Evolutionary conservation across 2,329 filamentous ascomycete species (phyloP).

Genomic region (Gaeumannomyces sp.): DNA sequence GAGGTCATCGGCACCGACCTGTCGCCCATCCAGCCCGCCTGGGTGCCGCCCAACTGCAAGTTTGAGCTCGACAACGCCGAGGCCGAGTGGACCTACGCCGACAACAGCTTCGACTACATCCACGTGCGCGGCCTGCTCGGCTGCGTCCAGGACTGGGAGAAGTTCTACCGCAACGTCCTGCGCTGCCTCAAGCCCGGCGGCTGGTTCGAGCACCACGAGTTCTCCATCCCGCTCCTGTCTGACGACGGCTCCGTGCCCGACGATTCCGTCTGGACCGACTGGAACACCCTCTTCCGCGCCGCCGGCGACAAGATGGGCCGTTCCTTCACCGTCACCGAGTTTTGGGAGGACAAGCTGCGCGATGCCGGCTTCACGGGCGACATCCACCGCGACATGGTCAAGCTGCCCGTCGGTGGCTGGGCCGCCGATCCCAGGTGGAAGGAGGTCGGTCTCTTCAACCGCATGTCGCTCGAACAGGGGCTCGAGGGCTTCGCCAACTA

Average conservation of each 20-base stretch:
- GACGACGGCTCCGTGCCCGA: conserved; percentile 21
- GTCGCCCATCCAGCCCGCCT: conserved; percentile 42
- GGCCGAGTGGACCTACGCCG: conserved; percentile 38
- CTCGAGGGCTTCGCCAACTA: conserved; percentile 16
- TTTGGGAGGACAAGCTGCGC: conserved; percentile 9
- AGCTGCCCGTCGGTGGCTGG: conserved; percentile 15
- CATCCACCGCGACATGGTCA: conserved; percentile 7
- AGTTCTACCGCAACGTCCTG: conserved; percentile 35
- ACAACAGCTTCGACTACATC: conserved; percentile 50
- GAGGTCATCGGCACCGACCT: conserved; percentile 42
- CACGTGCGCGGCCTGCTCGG: conserved; percentile 51
- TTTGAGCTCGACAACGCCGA: conserved; percentile 61
- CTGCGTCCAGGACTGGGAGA: conserved; percentile 45
- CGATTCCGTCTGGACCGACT: conserved; percentile 6
- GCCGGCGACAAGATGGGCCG: conserved; percentile 11
- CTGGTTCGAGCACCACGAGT: conserved; percentile 19
- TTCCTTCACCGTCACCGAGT: conserved; percentile 9
- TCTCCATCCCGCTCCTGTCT: conserved; percentile 7
- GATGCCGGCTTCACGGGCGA: conserved; percentile 13
- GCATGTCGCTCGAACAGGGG: conserved; percentile 12
- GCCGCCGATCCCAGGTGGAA: conserved; percentile 12
- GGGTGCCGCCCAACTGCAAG: conserved; percentile 54
- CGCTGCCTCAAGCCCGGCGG: conserved; percentile 38
- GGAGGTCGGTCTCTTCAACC: conserved; percentile 15
- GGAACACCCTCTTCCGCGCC: conserved; percentile 10